Percentiles rank a stretch among this genome's conserved stretches.
These are phyloP conservation scores for Coemansia sp. DNA, from an alignment of 192 early-diverging fungal genomes.

Conservation along the genomic window DNA sequence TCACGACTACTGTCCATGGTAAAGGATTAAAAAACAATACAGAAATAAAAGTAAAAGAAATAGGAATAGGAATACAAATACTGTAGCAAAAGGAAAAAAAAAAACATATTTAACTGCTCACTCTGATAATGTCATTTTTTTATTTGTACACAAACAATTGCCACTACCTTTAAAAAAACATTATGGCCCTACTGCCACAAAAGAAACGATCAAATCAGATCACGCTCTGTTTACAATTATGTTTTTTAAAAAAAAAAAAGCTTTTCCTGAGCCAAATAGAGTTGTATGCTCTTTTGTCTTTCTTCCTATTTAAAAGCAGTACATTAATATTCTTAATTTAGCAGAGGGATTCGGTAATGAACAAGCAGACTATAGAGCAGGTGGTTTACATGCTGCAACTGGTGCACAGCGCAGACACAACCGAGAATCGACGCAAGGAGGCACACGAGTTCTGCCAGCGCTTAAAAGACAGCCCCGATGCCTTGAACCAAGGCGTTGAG, in stretches of 20 bases:
- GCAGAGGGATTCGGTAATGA: conserved; percentile 13
- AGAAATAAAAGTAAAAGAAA: not conserved
- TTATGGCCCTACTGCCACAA: too few species aligned
- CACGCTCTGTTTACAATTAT: not conserved
- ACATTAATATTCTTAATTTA: not conserved
- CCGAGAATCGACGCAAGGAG: conserved; percentile 25
- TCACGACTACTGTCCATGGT: not conserved
- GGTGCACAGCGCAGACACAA: conserved; percentile 31
- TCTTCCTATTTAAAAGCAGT: not conserved
- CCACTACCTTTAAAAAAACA: not conserved
- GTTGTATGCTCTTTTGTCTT: not conserved
- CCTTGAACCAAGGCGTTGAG: conserved; percentile 20
- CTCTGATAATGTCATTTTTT: too few species aligned
- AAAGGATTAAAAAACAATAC: not conserved
- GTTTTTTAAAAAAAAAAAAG: not conserved
- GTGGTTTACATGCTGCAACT: conserved; percentile 36
- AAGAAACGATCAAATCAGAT: not conserved
- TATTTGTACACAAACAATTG: not conserved
- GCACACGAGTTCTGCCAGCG: conserved; percentile 42
- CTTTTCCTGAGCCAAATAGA: not conserved
- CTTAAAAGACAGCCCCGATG: conserved; percentile 22
- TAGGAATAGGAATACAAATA: not conserved
- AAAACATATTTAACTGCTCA: too few species aligned
- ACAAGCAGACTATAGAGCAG: conserved; percentile 16
- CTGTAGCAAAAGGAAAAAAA: not conserved